Percentiles rank a stretch among this genome's conserved stretches.
Conservation (phyloP, 305 asterid genomes). For the Withania somnifera region DNA sequence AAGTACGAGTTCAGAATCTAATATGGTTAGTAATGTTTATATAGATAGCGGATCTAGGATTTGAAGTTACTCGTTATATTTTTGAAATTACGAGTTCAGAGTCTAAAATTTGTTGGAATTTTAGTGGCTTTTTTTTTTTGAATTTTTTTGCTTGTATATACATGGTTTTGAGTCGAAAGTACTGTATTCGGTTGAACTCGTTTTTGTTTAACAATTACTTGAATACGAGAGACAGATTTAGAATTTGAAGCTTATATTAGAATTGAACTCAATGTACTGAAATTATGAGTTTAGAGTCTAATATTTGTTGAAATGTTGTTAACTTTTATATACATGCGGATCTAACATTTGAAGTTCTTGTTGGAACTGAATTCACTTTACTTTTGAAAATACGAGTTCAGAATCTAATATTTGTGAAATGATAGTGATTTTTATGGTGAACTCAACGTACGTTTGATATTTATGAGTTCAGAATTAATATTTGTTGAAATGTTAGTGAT, state of each 20-base stretch:
- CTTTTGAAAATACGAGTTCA: background rate
- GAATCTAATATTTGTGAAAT: background rate
- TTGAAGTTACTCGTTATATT: no score
- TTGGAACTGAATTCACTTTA: background rate
- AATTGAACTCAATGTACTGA: background rate
- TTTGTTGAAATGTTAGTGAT: no score
- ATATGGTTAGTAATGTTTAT: no score
- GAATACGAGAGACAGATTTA: background rate
- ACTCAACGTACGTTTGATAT: no score
- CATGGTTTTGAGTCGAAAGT: background rate
- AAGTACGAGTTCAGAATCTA: no score
- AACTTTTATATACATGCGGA: no score
- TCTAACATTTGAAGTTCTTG: background rate
- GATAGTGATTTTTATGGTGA: background rate
- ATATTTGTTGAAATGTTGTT: background rate
- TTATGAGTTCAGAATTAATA: no score
- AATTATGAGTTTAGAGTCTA: no score
- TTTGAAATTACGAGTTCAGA: background rate
- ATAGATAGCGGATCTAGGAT: no score
- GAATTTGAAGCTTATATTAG: background rate
- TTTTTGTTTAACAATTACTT: background rate
- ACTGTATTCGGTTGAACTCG: background rate
- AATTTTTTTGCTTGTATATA: background rate
- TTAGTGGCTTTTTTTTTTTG: no score
- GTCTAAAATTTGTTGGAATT: background rate